phyloP scores from a whole-genome alignment of 2,329 filamentous ascomycete species.

The Elsinoe arachidis region DNA sequence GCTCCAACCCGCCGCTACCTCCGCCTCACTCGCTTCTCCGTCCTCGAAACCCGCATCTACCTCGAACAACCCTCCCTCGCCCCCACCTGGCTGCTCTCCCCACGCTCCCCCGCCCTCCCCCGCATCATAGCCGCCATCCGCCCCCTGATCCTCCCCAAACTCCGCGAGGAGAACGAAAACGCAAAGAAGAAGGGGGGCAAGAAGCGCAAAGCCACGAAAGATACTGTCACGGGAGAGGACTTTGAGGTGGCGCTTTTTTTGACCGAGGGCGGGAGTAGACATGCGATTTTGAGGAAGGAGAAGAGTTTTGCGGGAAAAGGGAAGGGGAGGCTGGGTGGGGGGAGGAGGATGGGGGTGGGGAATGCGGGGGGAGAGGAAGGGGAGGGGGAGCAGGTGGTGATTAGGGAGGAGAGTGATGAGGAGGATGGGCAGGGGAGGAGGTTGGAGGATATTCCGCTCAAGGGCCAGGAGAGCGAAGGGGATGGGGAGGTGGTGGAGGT shows the following conservation, averaged over 20 bases:
- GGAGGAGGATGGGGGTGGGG: slow-evolving; percentile 7
- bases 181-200: slow-evolving; percentile 51
- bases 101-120: slow-evolving; percentile 65
- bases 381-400: slow-evolving; percentile 34
- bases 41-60: slow-evolving; percentile 95
- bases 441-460: slow-evolving; percentile 48
- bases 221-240: slow-evolving; percentile 60
- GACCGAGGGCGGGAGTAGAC: slow-evolving; percentile 73
- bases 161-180: slow-evolving; percentile 71
- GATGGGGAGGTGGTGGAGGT: background rate
- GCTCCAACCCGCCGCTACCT: slow-evolving; percentile 82
- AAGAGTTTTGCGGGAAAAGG: slow-evolving; percentile 53
- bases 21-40: slow-evolving; percentile 83
- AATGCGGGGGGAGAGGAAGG: slow-evolving; percentile 24
- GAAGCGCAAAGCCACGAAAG: slow-evolving; percentile 71
- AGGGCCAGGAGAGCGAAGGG: slow-evolving; percentile 21
- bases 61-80: slow-evolving; percentile 80
- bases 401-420: slow-evolving; percentile 53
- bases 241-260: slow-evolving; percentile 94
- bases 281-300: slow-evolving; percentile 77
- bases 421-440: slow-evolving; percentile 34
- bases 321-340: background rate
- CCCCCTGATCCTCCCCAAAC: slow-evolving; percentile 79
- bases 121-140: slow-evolving; percentile 78
- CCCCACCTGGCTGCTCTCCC: slow-evolving; percentile 74